Conservation (phyloP, 495 filamentous ascomycete genomes). For the Xylaria grammica region DNA sequence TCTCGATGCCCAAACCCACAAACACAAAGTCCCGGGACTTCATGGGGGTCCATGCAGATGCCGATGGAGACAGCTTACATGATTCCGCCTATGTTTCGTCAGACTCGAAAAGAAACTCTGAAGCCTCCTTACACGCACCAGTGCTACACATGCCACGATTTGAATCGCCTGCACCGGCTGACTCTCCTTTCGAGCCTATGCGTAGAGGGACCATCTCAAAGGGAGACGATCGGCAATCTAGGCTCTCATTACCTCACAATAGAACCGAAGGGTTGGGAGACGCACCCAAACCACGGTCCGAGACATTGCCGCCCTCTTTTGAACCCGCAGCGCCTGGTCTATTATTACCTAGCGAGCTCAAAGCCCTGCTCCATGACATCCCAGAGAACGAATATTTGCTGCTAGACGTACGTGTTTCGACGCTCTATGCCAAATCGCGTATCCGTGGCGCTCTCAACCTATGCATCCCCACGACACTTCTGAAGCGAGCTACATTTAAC, state of each 20-base stretch:
- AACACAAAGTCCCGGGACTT: constrained; percentile 26
- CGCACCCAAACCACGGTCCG: constrained; percentile 50
- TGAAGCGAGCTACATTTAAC: constrained; percentile 91
- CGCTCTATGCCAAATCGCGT: constrained; percentile 76
- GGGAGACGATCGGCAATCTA: constrained; percentile 55
- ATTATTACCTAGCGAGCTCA: constrained; percentile 68
- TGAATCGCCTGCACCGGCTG: constrained; percentile 44
- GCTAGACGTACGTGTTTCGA: constrained; percentile 87
- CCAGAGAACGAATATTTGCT: constrained; percentile 66
- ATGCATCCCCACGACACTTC: constrained; percentile 91
- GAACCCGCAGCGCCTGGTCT: constrained; percentile 55
- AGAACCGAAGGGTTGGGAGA: constrained; percentile 29
- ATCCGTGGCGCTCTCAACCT: constrained; percentile 84
- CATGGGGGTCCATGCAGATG: constrained; percentile 27
- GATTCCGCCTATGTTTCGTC: constrained; percentile 55
- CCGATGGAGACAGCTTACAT: constrained; percentile 42
- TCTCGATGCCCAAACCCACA: constrained; percentile 28
- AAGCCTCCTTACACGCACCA: constrained; percentile 46
- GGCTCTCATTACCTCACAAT: constrained; percentile 54
- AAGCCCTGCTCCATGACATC: constrained; percentile 65
- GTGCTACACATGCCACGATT: constrained; percentile 40
- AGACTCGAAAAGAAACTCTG: constrained; percentile 54
- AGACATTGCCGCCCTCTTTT: constrained; percentile 59
- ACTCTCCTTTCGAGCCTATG: constrained; percentile 42
- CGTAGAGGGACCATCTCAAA: constrained; percentile 42